A percentile compares a stretch with the other conserved stretches of the same genome.
These are phyloP conservation scores for Apodospora peruviana DNA, from an alignment of 495 filamentous ascomycete species.

Conservation along the genomic window DNA sequence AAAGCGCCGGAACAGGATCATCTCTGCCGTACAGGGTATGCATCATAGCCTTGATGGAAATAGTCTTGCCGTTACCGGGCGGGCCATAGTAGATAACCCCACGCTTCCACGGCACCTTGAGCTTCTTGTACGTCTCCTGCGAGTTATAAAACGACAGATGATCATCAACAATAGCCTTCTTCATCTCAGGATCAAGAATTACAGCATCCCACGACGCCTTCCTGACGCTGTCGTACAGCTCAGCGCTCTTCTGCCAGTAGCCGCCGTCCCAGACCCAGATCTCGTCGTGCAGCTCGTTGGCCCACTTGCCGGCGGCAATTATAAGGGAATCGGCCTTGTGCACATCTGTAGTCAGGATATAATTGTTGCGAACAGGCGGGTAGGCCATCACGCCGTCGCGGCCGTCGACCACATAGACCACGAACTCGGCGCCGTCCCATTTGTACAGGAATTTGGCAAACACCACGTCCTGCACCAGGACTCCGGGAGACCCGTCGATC, in stretches of 20 bases:
- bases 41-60: conserved; percentile 63
- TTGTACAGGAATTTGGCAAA: conserved; percentile 52
- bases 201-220: conserved; percentile 57
- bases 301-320: conserved; percentile 44
- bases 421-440: conserved; percentile 43
- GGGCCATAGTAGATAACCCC: conserved; percentile 56
- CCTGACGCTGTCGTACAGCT: conserved; percentile 52
- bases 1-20: conserved; percentile 28
- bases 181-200: conserved; percentile 59
- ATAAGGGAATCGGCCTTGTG: conserved; percentile 47
- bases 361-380: conserved; percentile 28
- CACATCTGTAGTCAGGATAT: conserved; percentile 40
- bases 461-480: conserved; percentile 32
- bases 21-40: conserved; percentile 42
- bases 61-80: conserved; percentile 64
- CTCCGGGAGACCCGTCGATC: conserved; percentile 41
- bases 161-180: conserved; percentile 53
- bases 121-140: conserved; percentile 45
- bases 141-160: conserved; percentile 55
- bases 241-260: conserved; percentile 53
- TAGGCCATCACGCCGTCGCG: conserved; percentile 35
- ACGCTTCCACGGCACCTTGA: conserved; percentile 53
- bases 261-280: conserved; percentile 60
- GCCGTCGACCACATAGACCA: conserved; percentile 49
- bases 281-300: conserved; percentile 50